phyloP scores from a whole-genome alignment of 768 basidiomycete genomes.

The Macrocybe gigantea region DNA sequence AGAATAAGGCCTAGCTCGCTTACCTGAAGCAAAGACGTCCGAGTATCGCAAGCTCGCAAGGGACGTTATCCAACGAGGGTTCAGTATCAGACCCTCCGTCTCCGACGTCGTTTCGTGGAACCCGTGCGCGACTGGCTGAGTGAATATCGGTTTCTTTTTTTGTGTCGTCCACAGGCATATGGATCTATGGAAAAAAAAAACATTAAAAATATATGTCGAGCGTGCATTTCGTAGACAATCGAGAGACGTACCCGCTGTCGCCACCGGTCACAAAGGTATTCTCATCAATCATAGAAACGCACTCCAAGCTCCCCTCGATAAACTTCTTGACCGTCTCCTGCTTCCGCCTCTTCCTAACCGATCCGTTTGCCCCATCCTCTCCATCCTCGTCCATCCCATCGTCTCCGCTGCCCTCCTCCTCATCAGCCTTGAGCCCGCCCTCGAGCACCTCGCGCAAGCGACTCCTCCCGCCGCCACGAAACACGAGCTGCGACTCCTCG shows the following conservation, averaged over 20 bases:
- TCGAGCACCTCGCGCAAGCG: conserved; percentile 76
- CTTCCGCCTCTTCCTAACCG: conserved; percentile 21
- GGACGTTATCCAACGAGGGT: conserved; percentile 89
- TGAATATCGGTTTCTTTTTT: conserved; percentile 95
- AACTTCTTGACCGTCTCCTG: conserved; percentile 40
- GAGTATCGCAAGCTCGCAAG: conserved; percentile 81
- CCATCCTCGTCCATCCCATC: conserved; percentile 20
- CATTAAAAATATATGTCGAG: not conserved
- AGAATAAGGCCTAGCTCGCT: not conserved
- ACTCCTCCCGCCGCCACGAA: conserved; percentile 90
- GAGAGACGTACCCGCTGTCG: conserved; percentile 79
- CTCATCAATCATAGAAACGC: conserved; percentile 94
- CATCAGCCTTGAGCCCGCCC: conserved; percentile 58
- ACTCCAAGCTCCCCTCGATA: conserved; percentile 88
- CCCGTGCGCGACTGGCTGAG: conserved; percentile 83
- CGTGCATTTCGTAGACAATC: not conserved
- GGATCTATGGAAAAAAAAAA: conserved; percentile 45
- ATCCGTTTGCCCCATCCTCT: conserved; percentile 8
- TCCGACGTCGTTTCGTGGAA: conserved; percentile 65
- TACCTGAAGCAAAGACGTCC: conserved; percentile 88
- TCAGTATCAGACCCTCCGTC: conserved; percentile 67
- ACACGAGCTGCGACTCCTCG: conserved; percentile 93
- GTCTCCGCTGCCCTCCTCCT: conserved; percentile 30
- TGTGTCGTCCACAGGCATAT: conserved; percentile 87
- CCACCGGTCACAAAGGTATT: conserved; percentile 89